Base-by-base conservation (phyloP, 805 yeast species). In the Candida maesae region DNA sequence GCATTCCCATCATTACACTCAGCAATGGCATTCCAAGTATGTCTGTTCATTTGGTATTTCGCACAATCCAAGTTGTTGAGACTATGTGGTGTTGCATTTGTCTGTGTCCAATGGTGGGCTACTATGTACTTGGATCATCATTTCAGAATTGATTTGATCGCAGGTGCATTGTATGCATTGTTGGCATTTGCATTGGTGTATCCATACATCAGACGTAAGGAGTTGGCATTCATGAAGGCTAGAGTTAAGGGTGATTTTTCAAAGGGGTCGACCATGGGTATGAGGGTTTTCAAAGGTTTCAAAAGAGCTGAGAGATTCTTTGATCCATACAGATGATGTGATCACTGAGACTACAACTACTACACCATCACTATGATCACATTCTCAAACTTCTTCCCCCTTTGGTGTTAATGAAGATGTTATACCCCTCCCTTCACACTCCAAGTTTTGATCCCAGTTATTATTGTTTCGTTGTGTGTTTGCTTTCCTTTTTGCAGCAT, bases 51-150 rank as follows among this genome's bases (percentile, higher is more conserved):
- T 35, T 68, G 68, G 42, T 71, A 74, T 45, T 63, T 71, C 42
- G 71, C 67, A 44, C 53, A 62, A 24, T 55, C 63, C 1, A 45
- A 17, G 8, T 14, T 48, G 1, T 41, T 55, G 19, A 56, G 57
- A 46, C 14, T 65, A 5, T 47, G 69, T 1, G 71, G 69, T 16
- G 52, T 71, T 5, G 26, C 46, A 0, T 81, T 74, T 58, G 74
- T 81, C 7, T 43, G 66, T 2, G 54, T 77, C 25, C 87, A 81
- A 55, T 79, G 87, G 84, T 82, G 87, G 86, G 77, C 85, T 18
- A 78, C 86, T 3, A 77, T 81, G 63, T 82, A 82, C 52, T 59
- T 82, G 43, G 87, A 81, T 55, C 88, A 81, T 59, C 89, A 81
- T 58, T 82, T 81, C 73, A 67, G 85, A 44, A 59, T 80, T 26